Evolutionary conservation across 2,329 filamentous ascomycete genomes (phyloP), one percentile per base, ranked within the genome.

Genomic region (Sphaceloma murrayae): DNA sequence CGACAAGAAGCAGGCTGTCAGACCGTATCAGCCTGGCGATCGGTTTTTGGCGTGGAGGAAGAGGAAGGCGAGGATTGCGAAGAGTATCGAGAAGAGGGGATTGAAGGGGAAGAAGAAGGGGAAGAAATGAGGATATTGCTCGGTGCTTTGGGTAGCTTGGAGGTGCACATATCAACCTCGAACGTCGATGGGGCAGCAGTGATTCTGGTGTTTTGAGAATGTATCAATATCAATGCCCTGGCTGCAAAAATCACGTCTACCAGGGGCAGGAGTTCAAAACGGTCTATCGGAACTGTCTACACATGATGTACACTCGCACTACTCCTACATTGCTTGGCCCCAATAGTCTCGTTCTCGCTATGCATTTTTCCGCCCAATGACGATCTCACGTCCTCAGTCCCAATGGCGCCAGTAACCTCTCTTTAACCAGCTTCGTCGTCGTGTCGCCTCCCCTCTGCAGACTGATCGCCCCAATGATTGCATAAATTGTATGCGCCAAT

Each of bases 381-480:
- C 16, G 29, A 31, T 31, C 34, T 34, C 44, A 47, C 29, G 43
- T 34, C 30, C 44, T 45, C 34, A 64, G 47, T 3, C 62, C 62
- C 34, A 65, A 50, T 13, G 68, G 69, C 39, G 58, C 68, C 56
- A 94, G 64, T 61, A 94, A 80, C 62, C 80, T 78, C 54, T 94
- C 83, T 58, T 78, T 77, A 34, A 85, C 78, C 43, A 93, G 65
- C 60, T 76, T 73, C 51, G 79, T 81, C 47, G 89, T 87, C 45
- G 83, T 75, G 33, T 80, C 78, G 27, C 82, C 83, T 34, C 91
- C 91, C 53, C 83, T 79, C 62, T 95, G 86, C 57, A 98, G 68
- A n/a, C 86, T 80, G 43, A 98, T 65, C 8, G 91, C 91, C 16
- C 91, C 91, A 33, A 96, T 67, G 45, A 98, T 82, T 34, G 88